Percentiles rank a stretch among this genome's conserved stretches.
phyloP scores from a whole-genome alignment of 2,329 filamentous ascomycete species.

The Drechslerella coelobrocha region DNA sequence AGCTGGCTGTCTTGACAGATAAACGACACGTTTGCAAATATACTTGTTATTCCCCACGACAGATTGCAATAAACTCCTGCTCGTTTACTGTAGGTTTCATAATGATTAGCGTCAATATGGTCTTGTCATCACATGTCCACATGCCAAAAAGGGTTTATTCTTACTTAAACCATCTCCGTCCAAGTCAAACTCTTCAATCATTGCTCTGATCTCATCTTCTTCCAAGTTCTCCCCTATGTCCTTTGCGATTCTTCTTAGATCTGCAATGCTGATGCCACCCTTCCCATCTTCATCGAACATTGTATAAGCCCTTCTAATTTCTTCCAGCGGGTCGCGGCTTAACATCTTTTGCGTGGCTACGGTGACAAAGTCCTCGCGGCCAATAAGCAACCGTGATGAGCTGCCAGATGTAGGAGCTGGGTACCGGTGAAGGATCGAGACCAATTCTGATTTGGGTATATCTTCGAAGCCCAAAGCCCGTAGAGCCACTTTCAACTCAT shows the following conservation, averaged over 20 bases:
- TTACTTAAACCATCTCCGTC: constrained; percentile 77
- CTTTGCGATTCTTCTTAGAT: constrained; percentile 83
- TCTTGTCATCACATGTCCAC: not conserved
- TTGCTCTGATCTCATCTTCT: constrained; percentile 88
- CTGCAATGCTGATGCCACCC: constrained; percentile 81
- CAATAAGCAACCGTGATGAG: constrained; percentile 72
- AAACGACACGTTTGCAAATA: not conserved
- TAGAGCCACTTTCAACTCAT: constrained; percentile 75
- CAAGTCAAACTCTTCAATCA: constrained; percentile 98
- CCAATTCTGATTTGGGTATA: constrained; percentile 39
- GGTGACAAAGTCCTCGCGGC: constrained; percentile 73
- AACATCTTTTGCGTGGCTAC: constrained; percentile 81
- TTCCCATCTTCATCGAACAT: constrained; percentile 94
- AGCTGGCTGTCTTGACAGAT: too few relatives aligned
- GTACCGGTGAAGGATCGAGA: constrained; percentile 31
- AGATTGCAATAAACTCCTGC: constrained; percentile 72
- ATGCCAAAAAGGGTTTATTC: constrained; percentile 4
- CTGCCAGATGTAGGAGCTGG: constrained; percentile 57
- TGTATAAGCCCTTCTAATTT: constrained; percentile 88
- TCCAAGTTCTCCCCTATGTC: constrained; percentile 92
- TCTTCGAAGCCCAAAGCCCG: constrained; percentile 45
- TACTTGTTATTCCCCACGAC: constrained; percentile 52
- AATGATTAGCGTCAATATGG: constrained; percentile 12
- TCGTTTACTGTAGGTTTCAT: constrained; percentile 63
- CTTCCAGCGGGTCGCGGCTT: constrained; percentile 83